Conservation (phyloP, 2,329 filamentous ascomycete genomes). For the Fusarium sp. region DNA sequence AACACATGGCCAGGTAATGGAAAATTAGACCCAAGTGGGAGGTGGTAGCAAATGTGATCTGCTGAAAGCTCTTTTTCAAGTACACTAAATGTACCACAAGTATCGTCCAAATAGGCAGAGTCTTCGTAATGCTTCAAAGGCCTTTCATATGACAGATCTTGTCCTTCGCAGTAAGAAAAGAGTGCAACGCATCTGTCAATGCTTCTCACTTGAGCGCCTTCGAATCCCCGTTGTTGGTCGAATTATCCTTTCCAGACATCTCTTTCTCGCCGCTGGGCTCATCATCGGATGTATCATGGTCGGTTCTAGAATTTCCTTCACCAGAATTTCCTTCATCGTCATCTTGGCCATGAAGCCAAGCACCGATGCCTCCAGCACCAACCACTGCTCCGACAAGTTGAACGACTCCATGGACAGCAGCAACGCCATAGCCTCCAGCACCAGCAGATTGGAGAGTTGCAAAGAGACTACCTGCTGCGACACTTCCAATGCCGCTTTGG, state of each 20-base stretch:
- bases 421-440: constrained; percentile 46
- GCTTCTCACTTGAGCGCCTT: not conserved
- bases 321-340: not conserved
- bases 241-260: not conserved
- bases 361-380: not conserved
- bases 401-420: constrained; percentile 34
- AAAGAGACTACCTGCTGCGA: constrained; percentile 43
- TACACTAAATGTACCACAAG: too few species aligned
- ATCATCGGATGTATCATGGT: not conserved
- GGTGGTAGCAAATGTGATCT: too few species aligned
- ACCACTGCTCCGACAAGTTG: constrained; percentile 7
- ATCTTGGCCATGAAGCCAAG: not conserved
- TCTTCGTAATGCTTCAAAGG: too few species aligned
- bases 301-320: not conserved
- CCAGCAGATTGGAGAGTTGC: constrained; percentile 52
- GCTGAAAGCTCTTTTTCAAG: too few species aligned
- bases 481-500: constrained; percentile 49
- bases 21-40: too few species aligned
- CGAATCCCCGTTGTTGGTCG: not conserved
- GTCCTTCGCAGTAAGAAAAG: too few species aligned
- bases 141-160: too few species aligned
- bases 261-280: not conserved
- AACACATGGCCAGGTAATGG: too few species aligned
- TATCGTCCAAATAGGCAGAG: too few species aligned
- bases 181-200: not conserved